These are phyloP conservation scores for Elongisporangium anandrum DNA, from an alignment of 352 stramenopile genomes.

Conservation along the genomic window DNA sequence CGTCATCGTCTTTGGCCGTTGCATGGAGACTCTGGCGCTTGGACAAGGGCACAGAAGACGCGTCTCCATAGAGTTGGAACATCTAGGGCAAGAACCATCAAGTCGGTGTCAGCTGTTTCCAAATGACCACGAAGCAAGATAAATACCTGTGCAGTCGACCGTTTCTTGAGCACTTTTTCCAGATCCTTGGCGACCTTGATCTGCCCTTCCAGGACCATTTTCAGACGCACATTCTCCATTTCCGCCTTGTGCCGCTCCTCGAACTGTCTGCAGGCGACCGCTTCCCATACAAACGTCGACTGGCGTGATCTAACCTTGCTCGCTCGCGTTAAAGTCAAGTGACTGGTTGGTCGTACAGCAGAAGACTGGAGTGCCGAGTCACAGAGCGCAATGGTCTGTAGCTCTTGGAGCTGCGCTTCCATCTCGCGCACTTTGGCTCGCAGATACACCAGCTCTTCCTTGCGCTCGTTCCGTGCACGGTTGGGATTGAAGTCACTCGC, in stretches of 20 bases:
- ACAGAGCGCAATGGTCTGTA: too few species aligned
- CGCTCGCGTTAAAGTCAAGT: too few species aligned
- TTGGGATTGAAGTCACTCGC: slow-evolving; percentile 22
- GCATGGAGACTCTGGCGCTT: too few species aligned
- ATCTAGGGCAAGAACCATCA: too few species aligned
- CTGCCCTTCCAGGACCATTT: slow-evolving; percentile 47
- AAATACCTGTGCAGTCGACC: slow-evolving; percentile 17
- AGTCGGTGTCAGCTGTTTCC: too few species aligned
- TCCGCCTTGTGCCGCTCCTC: slow-evolving; percentile 42
- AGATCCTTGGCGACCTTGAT: slow-evolving; percentile 58
- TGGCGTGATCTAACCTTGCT: neutral
- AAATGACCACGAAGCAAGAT: too few species aligned
- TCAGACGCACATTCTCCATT: slow-evolving; percentile 49
- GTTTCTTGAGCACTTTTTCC: slow-evolving; percentile 33
- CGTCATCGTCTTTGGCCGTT: too few species aligned
- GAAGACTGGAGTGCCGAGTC: too few species aligned
- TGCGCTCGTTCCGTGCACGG: slow-evolving; percentile 19
- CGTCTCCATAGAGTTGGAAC: too few species aligned
- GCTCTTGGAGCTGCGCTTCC: slow-evolving; percentile 11
- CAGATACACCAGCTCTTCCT: slow-evolving; percentile 15
- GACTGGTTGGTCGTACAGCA: too few species aligned
- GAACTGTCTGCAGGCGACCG: slow-evolving; percentile 32
- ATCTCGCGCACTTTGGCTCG: slow-evolving; percentile 16
- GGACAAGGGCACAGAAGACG: too few species aligned
- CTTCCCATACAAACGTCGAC: slow-evolving; percentile 22